Base-by-base conservation (phyloP, 148 eudicot genomes). In the Amaranthus hypochondriacus region DNA sequence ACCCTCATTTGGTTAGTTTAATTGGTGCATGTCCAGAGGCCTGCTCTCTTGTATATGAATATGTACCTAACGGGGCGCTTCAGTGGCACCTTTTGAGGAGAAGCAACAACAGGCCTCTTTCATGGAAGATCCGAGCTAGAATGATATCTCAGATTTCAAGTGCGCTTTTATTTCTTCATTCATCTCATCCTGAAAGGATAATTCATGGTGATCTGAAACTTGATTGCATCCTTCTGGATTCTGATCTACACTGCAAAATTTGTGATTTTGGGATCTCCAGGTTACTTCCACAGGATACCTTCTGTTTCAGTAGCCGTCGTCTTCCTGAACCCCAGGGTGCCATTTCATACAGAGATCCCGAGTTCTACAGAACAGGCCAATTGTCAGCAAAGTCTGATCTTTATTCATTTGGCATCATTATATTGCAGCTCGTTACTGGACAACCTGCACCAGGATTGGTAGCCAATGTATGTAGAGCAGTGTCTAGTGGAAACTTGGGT, bases 161-260 rank as follows among this genome's bases (percentile, higher is more conserved):
- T 53, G 91, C 84, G 63, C 87, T 92, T 75, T 70, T 80, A 59
- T 92, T 84, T 68, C 76, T 92, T 67, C 97, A 92, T 75, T 78
- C 92, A 44, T 83, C 74, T 18, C 66, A 76, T 66, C 93, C 96
- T 46, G 85, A 82, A 71, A 84, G 80, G 76, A 81, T 84, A 48
- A 82, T 88, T 8, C 97, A 92, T 61, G 97, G 97, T 6, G 84
- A 87, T 73, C 82, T 92, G 63, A 89, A 90, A 80, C 92, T 87
- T 15, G 90, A 84, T 60, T 85, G 83, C 67, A 77, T 92, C 57
- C 87, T 88, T 66, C 84, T 92, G 28, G 91, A 84, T 82, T 72
- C 87, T 51, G 83, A 88, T 49, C 75, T 88, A 68, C 79, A 81
- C 77, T 88, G 91, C 80, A 92, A 87, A 78, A 73, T 92, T 55